Base-by-base conservation (phyloP, 2,329 filamentous ascomycete species). In the Sclerotinia trifoliorum region DNA sequence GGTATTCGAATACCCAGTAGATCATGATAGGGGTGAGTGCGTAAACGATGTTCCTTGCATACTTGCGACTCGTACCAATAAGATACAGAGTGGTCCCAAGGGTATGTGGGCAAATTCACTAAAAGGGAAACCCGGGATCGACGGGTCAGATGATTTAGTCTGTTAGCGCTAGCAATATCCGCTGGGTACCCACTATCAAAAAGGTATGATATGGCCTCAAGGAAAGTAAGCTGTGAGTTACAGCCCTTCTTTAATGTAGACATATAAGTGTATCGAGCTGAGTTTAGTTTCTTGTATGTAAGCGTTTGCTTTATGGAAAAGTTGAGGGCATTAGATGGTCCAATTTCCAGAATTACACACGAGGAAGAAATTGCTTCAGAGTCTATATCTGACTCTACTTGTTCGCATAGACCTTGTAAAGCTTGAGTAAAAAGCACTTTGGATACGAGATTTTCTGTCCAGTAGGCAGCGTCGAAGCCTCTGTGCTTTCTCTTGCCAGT, bases 1-100 rank as follows among this genome's bases (percentile, higher is more conserved):
- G 51, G 29, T n/a, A 56, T n/a, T 42, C 48, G 29, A 35, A 65
- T 21, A 15, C 62, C 62, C 29, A 65, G 35, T 11, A 65, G 13
- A n/a, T 65, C 62, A 32, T 54, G 48, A 44, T 56, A 56, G 3
- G 62, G 62, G 46, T 65, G 19, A 19, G 3, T 5, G 17, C 62
- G 32, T 2, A 55, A n/a, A 29, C 62, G 62, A 65, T 80, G 80
- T n/a, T 80, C 78, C n/a, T 76, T 73, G 24, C 82, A 82, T 3
- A 83, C 74, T 58, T 83, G 80, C 1, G 83, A 83, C 69, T 86
- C 84, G 68, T 82, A 79, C 84, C 84, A 86, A 73, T 84, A 84
- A 0, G 73, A 76, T 44, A 79, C 82, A 24, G 76, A 75, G 68
- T 85, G 84, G 42, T 86, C 83, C 83, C 84, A 86, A 1, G 82